Evolutionary conservation across 106 monocot species (phyloP).

Genomic region (Dioscorea zingiberensis): DNA sequence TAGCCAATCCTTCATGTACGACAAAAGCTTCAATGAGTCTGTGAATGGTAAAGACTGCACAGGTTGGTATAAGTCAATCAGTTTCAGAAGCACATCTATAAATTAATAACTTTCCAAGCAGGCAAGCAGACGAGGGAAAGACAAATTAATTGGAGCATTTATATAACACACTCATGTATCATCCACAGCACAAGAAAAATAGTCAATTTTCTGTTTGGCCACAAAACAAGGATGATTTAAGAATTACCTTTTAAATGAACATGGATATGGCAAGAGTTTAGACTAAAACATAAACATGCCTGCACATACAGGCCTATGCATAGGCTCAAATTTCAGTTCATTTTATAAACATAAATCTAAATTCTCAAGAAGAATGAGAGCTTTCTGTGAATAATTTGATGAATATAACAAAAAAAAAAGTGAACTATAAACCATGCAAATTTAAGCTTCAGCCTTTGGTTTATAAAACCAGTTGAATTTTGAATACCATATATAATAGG

Average conservation of each 20-base stretch:
- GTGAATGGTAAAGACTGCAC: constrained; percentile 90
- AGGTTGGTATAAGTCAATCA: background rate
- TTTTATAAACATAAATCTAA: no score
- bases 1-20: constrained; percentile 84
- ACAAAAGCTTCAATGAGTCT: constrained; percentile 79
- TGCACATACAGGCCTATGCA: no score
- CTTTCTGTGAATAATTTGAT: no score
- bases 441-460: no score
- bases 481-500: background rate
- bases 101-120: no score
- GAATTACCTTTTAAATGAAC: background rate
- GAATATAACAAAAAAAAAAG: no score
- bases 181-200: background rate
- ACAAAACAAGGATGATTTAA: background rate
- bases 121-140: background rate
- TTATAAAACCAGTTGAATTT: no score
- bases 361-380: no score
- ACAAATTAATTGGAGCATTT: background rate
- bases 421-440: no score
- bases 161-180: no score
- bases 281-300: no score
- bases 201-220: background rate
- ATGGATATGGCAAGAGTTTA: background rate
- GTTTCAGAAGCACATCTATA: background rate
- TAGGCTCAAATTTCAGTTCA: no score